Evolutionary conservation across 495 filamentous ascomycete genomes (phyloP), one percentile per base, ranked within the genome.

Genomic region (Sphaerosporella brunnea): DNA sequence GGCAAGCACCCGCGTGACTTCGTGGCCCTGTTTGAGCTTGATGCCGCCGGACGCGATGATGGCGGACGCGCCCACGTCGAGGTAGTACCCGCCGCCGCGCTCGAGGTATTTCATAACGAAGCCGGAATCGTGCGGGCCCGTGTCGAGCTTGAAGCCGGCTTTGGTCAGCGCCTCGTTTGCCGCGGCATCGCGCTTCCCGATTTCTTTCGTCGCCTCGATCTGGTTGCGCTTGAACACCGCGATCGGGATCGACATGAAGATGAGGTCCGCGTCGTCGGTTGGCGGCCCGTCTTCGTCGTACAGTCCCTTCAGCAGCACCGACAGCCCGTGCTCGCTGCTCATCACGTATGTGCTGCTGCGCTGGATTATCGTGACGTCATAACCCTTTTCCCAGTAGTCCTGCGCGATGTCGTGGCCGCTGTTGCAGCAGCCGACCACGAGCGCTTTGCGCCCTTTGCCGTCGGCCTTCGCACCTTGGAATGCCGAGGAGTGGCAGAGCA

Each of bases 291-390:
- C 66, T 53, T 85, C 81, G 15, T 71, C 69, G 55, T 84, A 92
- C 0, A 79, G 53, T 0, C 68, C 70, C 11, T 61, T 70, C n/a
- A 79, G 57, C 2, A 69, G 51, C 32, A 79, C 68, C 10, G 73
- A 64, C 13, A 69, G 56, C 7, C 71, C 70, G 0, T 69, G 66
- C 3, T 74, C 61, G 11, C 70, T 74, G 0, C 73, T 71, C 4
- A 86, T 63, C 26, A 93, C 77, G 45, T 69, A 77, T 0, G 84
- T 88, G 11, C 75, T 74, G 0, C 77, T 79, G 15, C 84, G 74
- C 66, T 92, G 84, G 9, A 92, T 66, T 56, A 92, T 75, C 7
- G 82, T 88, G n/a, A 87, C 79, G n/a, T 80, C 69, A 53, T 81
- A 80, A 1, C 84, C 84, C 34, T 81, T 76, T 55, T 88, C 82